phyloP scores from a whole-genome alignment of 2,329 filamentous ascomycete genomes.

The Botrytis squamosa region DNA sequence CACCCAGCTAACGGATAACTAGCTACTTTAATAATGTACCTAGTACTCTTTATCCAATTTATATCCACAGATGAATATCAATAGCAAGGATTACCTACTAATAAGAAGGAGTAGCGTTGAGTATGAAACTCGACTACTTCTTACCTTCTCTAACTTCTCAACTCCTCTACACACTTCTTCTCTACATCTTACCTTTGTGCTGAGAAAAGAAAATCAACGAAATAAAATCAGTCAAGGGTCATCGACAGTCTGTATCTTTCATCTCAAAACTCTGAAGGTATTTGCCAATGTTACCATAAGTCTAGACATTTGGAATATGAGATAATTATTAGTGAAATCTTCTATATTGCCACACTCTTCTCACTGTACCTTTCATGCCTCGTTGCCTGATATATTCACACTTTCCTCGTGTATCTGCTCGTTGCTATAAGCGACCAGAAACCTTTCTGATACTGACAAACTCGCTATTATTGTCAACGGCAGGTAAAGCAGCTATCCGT shows the following conservation, averaged over 20 bases:
- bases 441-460: neutral
- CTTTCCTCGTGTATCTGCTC: neutral
- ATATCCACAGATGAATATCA: neutral
- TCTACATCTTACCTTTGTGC: neutral
- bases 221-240: neutral
- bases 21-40: neutral
- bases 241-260: neutral
- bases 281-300: neutral
- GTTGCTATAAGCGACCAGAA: constrained; percentile 1
- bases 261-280: neutral
- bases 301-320: neutral
- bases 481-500: neutral
- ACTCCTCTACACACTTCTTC: neutral
- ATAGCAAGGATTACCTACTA: neutral
- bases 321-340: neutral
- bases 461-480: neutral
- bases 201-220: neutral
- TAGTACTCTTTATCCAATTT: neutral
- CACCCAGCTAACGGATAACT: neutral
- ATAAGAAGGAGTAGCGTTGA: neutral
- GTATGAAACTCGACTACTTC: neutral
- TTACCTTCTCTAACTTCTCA: neutral
- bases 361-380: neutral
- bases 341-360: neutral
- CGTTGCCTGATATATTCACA: neutral